These are phyloP conservation scores for Wallacemonas sp. DNA, from an alignment of 208 protist species.

Conservation along the genomic window DNA sequence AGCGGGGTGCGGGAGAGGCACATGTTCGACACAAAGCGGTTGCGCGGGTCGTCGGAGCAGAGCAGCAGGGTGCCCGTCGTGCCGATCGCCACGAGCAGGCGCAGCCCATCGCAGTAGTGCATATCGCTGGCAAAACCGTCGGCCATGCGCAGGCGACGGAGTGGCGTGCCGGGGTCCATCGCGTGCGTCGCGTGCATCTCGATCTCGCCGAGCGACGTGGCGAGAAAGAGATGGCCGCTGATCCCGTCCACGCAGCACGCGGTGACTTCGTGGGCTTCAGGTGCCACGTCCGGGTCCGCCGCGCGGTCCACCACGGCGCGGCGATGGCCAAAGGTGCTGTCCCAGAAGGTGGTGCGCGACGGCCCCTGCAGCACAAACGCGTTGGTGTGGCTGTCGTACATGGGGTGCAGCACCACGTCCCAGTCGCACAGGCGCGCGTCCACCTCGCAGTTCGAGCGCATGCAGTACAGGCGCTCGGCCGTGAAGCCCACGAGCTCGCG, in stretches of 20 bases:
- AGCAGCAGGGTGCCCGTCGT: conserved; percentile 47
- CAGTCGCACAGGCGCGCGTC: conserved; percentile 45
- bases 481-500: conserved; percentile 71
- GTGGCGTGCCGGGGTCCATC: conserved; percentile 26
- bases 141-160: conserved; percentile 19
- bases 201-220: conserved; percentile 36
- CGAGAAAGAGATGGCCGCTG: conserved; percentile 61
- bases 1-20: conserved; percentile 26
- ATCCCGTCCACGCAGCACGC: conserved; percentile 61
- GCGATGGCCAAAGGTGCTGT: conserved; percentile 45
- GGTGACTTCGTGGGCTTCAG: conserved; percentile 39
- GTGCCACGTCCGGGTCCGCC: conserved; percentile 16
- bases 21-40: conserved; percentile 22
- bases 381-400: conserved; percentile 45
- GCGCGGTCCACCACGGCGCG: conserved; percentile 46
- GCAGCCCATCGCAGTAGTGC: conserved; percentile 47
- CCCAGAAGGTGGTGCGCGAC: conserved; percentile 66
- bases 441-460: conserved; percentile 45
- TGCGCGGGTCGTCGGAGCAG: conserved; percentile 35
- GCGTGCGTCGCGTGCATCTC: conserved; percentile 46
- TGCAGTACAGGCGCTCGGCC: conserved; percentile 50
- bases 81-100: conserved; percentile 49
- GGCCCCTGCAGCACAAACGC: conserved; percentile 65
- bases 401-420: conserved; percentile 36
- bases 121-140: conserved; percentile 41